Evolutionary conservation across 352 stramenopile genomes (phyloP).

Genomic region (Blastocystis sp.): DNA sequence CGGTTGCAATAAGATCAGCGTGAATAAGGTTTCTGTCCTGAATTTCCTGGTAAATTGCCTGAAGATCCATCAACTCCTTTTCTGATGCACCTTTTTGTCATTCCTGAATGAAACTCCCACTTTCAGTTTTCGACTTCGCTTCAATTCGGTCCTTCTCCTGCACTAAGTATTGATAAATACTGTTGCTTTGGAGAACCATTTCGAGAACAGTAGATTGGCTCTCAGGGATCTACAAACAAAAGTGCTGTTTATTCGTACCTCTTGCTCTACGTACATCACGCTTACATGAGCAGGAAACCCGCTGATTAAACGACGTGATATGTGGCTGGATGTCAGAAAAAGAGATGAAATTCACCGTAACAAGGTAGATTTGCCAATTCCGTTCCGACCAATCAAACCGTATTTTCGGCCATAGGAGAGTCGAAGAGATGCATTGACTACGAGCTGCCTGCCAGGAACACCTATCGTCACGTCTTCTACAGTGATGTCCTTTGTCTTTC

Average conservation of each 20-base stretch:
- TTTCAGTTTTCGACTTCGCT: constrained; percentile 42
- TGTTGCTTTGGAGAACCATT: constrained; percentile 31
- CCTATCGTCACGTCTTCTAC: constrained; percentile 51
- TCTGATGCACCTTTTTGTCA: not conserved
- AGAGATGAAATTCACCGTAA: constrained; percentile 88
- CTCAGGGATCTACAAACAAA: constrained; percentile 6
- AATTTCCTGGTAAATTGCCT: constrained; percentile 34
- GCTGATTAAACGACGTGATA: constrained; percentile 61
- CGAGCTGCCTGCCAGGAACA: constrained; percentile 50
- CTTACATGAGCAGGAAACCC: constrained; percentile 51
- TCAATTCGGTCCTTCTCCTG: constrained; percentile 24
- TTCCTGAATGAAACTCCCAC: not conserved
- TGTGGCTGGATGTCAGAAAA: constrained; percentile 57
- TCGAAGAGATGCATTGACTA: not conserved
- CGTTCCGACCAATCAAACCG: constrained; percentile 94
- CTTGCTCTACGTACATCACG: constrained; percentile 61
- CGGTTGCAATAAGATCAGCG: not conserved
- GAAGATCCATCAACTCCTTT: not conserved
- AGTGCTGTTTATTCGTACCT: not conserved
- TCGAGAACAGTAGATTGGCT: not conserved
- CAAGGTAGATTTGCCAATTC: constrained; percentile 91
- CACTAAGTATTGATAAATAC: not conserved
- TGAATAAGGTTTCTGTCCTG: not conserved
- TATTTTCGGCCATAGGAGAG: constrained; percentile 81
- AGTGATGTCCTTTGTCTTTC: constrained; percentile 49